Conservation (phyloP, 495 filamentous ascomycete species). For the Penicillium mononematosum region DNA sequence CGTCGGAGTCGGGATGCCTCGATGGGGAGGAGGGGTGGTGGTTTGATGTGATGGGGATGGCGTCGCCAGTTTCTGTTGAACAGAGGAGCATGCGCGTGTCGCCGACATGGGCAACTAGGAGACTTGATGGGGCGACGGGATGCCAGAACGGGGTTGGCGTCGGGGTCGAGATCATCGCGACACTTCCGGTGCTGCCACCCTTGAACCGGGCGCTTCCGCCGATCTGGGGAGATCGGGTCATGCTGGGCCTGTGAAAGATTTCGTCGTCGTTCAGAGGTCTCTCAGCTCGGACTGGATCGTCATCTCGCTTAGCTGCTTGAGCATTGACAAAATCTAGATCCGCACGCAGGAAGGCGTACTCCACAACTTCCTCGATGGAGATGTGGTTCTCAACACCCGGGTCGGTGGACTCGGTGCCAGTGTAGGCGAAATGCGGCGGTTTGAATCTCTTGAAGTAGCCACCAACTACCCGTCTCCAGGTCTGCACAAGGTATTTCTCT, state of each 20-base stretch:
- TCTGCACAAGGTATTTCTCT: constrained; percentile 65
- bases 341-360: constrained; percentile 87
- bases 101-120: constrained; percentile 88
- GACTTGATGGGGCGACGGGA: constrained; percentile 73
- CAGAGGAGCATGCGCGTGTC: constrained; percentile 90
- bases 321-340: constrained; percentile 91
- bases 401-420: constrained; percentile 21
- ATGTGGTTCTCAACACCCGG: constrained; percentile 18
- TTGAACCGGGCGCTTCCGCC: constrained; percentile 75
- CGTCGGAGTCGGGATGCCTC: constrained; percentile 82
- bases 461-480: constrained; percentile 81
- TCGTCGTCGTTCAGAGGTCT: constrained; percentile 77
- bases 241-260: constrained; percentile 65
- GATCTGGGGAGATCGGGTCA: constrained; percentile 55
- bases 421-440: constrained; percentile 60
- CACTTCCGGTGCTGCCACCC: constrained; percentile 85
- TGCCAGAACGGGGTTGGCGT: constrained; percentile 94
- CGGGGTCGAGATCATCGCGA: constrained; percentile 87
- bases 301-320: constrained; percentile 71
- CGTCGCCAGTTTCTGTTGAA: constrained; percentile 71
- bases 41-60: constrained; percentile 77
- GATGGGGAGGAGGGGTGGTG: constrained; percentile 82
- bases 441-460: constrained; percentile 92
- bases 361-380: constrained; percentile 57
- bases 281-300: constrained; percentile 67